Percentiles rank a stretch among this genome's conserved stretches.
Evolutionary conservation across 805 yeast species (phyloP).

Genomic region (Tetrapisispora iriomotensis): DNA sequence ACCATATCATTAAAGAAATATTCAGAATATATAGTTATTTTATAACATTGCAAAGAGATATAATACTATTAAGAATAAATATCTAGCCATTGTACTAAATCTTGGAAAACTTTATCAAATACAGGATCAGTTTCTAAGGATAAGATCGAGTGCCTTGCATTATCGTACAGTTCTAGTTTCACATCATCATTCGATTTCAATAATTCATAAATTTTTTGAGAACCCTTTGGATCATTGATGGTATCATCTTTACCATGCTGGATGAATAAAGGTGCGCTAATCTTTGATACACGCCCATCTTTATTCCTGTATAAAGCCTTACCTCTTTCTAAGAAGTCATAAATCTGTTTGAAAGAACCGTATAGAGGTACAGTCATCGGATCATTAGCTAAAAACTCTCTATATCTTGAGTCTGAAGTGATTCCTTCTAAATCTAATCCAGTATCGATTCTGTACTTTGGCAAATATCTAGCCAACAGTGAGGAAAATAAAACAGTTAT

Average conservation of each 20-base stretch:
- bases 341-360: constrained; percentile 46
- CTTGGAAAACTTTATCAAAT: constrained; percentile 29
- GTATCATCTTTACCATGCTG: constrained; percentile 57
- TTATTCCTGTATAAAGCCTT: constrained; percentile 34
- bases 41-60: too few species aligned
- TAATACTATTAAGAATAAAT: not conserved
- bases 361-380: constrained; percentile 37
- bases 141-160: constrained; percentile 34
- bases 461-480: constrained; percentile 33
- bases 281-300: constrained; percentile 28
- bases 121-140: constrained; percentile 39
- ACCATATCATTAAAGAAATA: too few species aligned
- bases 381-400: constrained; percentile 35
- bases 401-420: constrained; percentile 40
- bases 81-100: constrained; percentile 35
- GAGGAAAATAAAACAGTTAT: constrained; percentile 36
- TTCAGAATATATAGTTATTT: too few species aligned
- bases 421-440: constrained; percentile 45
- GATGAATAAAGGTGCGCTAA: constrained; percentile 40
- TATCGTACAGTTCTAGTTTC: constrained; percentile 14
- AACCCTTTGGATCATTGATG: constrained; percentile 45
- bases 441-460: constrained; percentile 45
- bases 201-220: constrained; percentile 33
- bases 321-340: constrained; percentile 60
- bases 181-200: constrained; percentile 22